Conservation (phyloP, 2,329 filamentous ascomycete genomes). For the Alternaria brassicicola region DNA sequence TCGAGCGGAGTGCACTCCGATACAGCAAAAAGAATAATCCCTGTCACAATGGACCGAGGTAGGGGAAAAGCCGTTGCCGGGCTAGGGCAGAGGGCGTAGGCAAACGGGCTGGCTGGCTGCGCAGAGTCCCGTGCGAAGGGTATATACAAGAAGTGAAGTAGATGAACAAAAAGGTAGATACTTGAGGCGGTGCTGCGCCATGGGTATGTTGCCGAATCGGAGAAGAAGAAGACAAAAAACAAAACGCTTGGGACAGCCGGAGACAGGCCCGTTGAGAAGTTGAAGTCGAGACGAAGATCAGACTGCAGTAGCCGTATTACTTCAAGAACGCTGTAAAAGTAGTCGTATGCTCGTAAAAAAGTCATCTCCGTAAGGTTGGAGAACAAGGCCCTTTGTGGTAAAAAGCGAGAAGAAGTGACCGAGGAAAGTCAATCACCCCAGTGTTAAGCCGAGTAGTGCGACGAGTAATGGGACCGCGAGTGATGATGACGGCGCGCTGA, state of each 20-base stretch:
- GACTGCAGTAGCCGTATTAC: not conserved
- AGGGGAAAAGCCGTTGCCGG: not conserved
- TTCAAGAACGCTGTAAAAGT: slow-evolving; percentile 4
- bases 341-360: slow-evolving; percentile 2
- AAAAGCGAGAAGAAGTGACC: not conserved
- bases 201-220: slow-evolving; percentile 2
- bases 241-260: not conserved
- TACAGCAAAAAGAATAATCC: slow-evolving; percentile 1
- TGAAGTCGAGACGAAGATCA: not conserved
- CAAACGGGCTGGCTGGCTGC: slow-evolving; percentile 1
- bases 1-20: not conserved
- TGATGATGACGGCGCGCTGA: slow-evolving; percentile 24
- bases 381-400: not conserved
- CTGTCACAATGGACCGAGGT: not conserved
- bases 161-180: slow-evolving; percentile 13
- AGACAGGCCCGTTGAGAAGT: not conserved
- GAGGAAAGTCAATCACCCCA: slow-evolving; percentile 23
- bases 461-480: slow-evolving; percentile 34
- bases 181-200: slow-evolving; percentile 9
- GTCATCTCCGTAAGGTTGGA: not conserved
- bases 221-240: too few relatives aligned
- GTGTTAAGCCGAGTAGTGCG: slow-evolving; percentile 35
- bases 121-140: not conserved
- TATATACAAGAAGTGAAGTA: slow-evolving; percentile 22
- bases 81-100: slow-evolving; percentile 4